Evolutionary conservation across 2,329 filamentous ascomycete species (phyloP), one percentile per base, ranked within the genome.

Genomic region (Pseudogymnoascus sp.): DNA sequence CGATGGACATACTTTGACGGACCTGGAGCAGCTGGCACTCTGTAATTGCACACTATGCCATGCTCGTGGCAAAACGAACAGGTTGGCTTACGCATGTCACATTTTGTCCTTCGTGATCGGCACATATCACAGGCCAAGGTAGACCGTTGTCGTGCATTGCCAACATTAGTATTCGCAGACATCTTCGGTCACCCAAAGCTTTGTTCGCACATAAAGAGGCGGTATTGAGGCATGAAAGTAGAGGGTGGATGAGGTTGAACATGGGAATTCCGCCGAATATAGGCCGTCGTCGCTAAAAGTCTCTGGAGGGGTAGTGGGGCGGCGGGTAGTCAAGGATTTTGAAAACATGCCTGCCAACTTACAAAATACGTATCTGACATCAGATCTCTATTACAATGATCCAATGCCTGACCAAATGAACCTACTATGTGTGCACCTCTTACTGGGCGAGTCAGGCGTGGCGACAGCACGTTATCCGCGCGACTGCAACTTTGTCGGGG

Each of bases 91-190:
- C 65, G 66, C 8, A 65, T 65, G 56, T 71, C 69, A 63, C 69
- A 71, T 63, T 70, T 71, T 33, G 68, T 69, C 38, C 69, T 65
- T 62, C 68, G 62, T 24, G 66, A 65, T 12, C 69, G 65, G 61
- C 69, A 71, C 19, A 62, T 62, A 16, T 69, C 65, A 63, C 69
- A 71, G 10, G 69, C 69, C 14, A 68, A 53, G 4, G 64, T 60
- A 40, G 66, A 40, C 60, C 67, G 59, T 40, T 59, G 62, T 22
- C 64, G 35, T 33, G 59, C 59, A 38, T 33, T 33, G 38, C 38
- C 16, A 41, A 41, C 38, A 22, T 41, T 41, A 12, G 16, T 41
- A 41, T 41, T 41, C 38, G 38, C 38, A 11, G 38, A 41, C 38
- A 41, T 41, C 10, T 41, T 41, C 38, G 19, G 38, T 11, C 38